phyloP scores from a whole-genome alignment of 192 early-diverging fungal genomes.

The Dimargaris cristalligena region DNA sequence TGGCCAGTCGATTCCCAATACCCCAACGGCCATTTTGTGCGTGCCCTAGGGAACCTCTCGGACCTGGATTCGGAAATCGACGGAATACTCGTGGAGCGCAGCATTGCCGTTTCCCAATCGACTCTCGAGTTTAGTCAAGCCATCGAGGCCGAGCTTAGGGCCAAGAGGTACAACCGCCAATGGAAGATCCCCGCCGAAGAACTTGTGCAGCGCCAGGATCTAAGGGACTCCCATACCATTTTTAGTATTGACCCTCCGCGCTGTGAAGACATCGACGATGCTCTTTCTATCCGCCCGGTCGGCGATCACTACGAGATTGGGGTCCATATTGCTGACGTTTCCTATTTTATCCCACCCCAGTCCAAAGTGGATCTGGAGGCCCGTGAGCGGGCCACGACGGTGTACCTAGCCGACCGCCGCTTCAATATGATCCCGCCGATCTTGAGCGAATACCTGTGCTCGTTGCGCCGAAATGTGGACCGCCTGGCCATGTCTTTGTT shows the following conservation, averaged over 20 bases:
- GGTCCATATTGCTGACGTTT: slow-evolving; percentile 64
- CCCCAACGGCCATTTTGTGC: slow-evolving; percentile 61
- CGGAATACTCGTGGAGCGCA: slow-evolving; percentile 57
- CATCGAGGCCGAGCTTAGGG: slow-evolving; percentile 47
- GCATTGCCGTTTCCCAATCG: slow-evolving; percentile 55
- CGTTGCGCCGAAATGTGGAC: slow-evolving; percentile 44
- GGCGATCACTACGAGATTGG: slow-evolving; percentile 41
- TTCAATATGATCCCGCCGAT: slow-evolving; percentile 69
- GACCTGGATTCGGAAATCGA: slow-evolving; percentile 55
- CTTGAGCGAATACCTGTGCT: slow-evolving; percentile 53
- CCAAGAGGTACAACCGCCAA: slow-evolving; percentile 25
- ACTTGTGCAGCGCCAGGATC: slow-evolving; percentile 20
- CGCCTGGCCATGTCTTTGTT: slow-evolving; percentile 53
- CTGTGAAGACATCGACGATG: slow-evolving; percentile 70
- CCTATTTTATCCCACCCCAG: slow-evolving; percentile 45
- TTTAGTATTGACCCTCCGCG: slow-evolving; percentile 62
- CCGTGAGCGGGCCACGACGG: slow-evolving; percentile 50
- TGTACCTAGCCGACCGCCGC: slow-evolving; percentile 60
- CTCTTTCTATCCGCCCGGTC: slow-evolving; percentile 33
- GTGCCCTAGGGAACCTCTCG: slow-evolving; percentile 43
- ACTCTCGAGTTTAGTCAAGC: slow-evolving; percentile 48
- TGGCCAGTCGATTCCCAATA: slow-evolving; percentile 56
- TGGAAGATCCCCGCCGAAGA: slow-evolving; percentile 32
- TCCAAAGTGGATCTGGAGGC: slow-evolving; percentile 52
- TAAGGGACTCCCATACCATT: slow-evolving; percentile 21